Evolutionary conservation across 2,329 filamentous ascomycete genomes (phyloP), one percentile per base, ranked within the genome.

Genomic region (Pseudogymnoascus sp.): DNA sequence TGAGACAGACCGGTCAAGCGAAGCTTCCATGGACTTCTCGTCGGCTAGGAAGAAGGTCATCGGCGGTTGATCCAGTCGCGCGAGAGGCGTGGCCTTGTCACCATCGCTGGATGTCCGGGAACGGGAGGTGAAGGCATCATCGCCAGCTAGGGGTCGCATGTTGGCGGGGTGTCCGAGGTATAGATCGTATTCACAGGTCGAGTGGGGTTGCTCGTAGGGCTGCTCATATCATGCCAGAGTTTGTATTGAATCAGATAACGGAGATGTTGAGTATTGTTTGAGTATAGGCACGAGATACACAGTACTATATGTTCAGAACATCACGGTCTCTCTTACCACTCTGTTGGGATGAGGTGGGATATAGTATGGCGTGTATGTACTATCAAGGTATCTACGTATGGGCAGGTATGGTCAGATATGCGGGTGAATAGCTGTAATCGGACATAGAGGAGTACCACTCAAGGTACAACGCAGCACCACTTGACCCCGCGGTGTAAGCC

Each of bases 31-130:
- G 9, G 76, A 72, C 52, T 78, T 75, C 70, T 82, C 81, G 66
- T 81, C 78, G 67, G 77, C 77, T 59, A 83, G 69, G 65, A 80
- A 77, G 65, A 79, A 82, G 60, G 78, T 80, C 78, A 82, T 82
- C 60, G 75, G 75, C 59, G 65, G 61, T 58, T 70, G 64, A 68
- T 72, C 52, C 67, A 69, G 42, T 70, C 69, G 29, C 71, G 70
- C 67, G 66, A 75, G 61, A 67, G 73, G 72, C 36, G 72, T 72
- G 33, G 68, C 65, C 70, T 73, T 72, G 69, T 78, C 74, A 67
- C 71, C 65, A 65, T 68, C 66, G 67, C 69, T 72, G 29, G 71
- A 70, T 66, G 76, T 75, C 15, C 69, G 69, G 64, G 74, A 73
- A 67, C 76, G 75, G 67, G 70, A 72, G 60, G 69, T 61, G 62